Evolutionary conservation across 2,329 filamentous ascomycete genomes (phyloP).

Genomic region (Fusarium sp.): DNA sequence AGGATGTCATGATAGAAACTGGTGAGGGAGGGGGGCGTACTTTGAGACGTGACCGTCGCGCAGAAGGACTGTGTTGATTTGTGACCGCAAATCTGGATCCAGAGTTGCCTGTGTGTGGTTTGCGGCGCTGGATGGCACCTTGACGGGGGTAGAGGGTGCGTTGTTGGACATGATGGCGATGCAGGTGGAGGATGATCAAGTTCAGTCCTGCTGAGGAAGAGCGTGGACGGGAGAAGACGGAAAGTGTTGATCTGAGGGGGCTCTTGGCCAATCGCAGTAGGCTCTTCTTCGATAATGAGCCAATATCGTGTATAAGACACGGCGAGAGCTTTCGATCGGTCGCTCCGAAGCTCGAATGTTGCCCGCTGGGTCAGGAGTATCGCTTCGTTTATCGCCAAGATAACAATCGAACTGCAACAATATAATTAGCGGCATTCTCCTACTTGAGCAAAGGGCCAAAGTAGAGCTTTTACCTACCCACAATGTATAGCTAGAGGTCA

Average conservation of each 20-base stretch:
- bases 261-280: neutral
- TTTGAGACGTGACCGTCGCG: slow-evolving; percentile 67
- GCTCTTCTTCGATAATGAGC: neutral
- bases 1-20: neutral
- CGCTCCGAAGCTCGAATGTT: slow-evolving; percentile 5
- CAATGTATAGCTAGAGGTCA: neutral
- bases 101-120: slow-evolving; percentile 68
- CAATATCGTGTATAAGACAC: neutral
- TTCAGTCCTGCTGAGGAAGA: neutral
- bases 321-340: slow-evolving; percentile 1
- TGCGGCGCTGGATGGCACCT: slow-evolving; percentile 67
- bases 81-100: slow-evolving; percentile 68
- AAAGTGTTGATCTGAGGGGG: no score
- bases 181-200: neutral
- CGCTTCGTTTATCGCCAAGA: neutral
- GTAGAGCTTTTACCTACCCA: neutral
- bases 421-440: neutral
- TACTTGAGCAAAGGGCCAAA: accelerated
- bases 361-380: neutral
- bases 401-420: neutral
- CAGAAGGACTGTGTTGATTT: slow-evolving; percentile 68
- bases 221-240: neutral
- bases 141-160: slow-evolving; percentile 64
- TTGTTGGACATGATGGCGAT: slow-evolving; percentile 54
- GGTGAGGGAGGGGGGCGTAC: slow-evolving; percentile 49